These are phyloP conservation scores for Chaetomium strumarium DNA, from an alignment of 2,329 filamentous ascomycete species.

Conservation along the genomic window DNA sequence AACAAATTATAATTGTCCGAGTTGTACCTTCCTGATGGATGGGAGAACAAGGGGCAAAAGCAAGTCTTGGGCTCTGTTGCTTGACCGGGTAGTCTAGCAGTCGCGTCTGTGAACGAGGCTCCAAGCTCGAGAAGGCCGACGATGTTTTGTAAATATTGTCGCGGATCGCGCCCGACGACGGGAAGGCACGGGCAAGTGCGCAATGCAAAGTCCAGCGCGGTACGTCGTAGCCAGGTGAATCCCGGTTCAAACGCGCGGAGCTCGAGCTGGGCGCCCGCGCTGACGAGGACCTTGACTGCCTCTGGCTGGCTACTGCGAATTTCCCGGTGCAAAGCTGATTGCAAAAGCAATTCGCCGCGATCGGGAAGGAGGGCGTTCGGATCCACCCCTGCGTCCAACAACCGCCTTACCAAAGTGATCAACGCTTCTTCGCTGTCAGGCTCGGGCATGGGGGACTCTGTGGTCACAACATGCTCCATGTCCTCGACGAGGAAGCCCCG, in stretches of 20 bases:
- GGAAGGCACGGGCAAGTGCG: not conserved
- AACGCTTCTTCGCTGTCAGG: constrained; percentile 1
- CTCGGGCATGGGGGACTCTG: not conserved
- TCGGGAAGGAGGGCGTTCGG: not conserved
- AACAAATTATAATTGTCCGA: not conserved
- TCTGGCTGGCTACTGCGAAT: not conserved
- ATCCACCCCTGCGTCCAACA: not conserved
- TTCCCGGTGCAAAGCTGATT: constrained; percentile 2
- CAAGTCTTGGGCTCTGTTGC: too few relatives aligned
- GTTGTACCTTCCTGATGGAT: not conserved
- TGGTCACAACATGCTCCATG: not conserved
- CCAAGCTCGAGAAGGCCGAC: not conserved
- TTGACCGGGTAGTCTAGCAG: too few relatives aligned
- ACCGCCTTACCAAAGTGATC: not conserved
- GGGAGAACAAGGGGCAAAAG: not conserved
- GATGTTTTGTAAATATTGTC: not conserved
- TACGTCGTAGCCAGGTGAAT: not conserved
- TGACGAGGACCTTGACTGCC: not conserved
- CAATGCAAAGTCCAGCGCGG: not conserved
- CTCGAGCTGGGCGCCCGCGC: not conserved
- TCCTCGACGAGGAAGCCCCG: not conserved
- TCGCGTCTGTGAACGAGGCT: not conserved
- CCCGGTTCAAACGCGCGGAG: not conserved
- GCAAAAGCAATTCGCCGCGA: not conserved
- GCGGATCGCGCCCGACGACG: not conserved